Base-by-base conservation (phyloP, 2,329 filamentous ascomycete genomes). In the Colletotrichum salicis region DNA sequence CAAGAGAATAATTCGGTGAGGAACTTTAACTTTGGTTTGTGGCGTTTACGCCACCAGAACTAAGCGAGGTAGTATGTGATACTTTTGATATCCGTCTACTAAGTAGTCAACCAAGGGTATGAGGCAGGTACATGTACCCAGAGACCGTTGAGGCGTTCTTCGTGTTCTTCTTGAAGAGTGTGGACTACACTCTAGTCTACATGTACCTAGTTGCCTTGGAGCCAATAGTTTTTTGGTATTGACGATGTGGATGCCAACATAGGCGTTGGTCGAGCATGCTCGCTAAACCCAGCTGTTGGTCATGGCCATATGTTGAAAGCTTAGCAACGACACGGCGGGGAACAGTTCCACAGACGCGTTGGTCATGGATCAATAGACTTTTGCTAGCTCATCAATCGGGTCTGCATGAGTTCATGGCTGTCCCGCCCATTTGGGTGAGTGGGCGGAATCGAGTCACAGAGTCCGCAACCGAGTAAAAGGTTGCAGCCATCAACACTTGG, bases 371-470 rank as follows among this genome's bases (percentile, higher is more conserved):
- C 19, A 31, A 15, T 12, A 48, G 35, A 4, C 19, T 48, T 60
- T 59, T 48, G 62, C 37, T 57, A 29, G 48, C 24, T 66, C 13
- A 27, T 12, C 52, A 13, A 7, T 19, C 13, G 8, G 15, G 37
- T 41, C 15, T 27, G 19, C 4, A 22, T 22, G 55, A 57, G 63
- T 51, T 19, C 45, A 52, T 31, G n/a, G 51, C 12, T 37, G 37
- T 70, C 35, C 65, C 60, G 35, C 29, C 37, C 41, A 35, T 24
- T 59, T 54, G 57, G 64, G 37, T 58, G 27, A 6, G 59, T 15
- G 27, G 24, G 33, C 15, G 37, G 6, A 19, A 35, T 63, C 19
- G 29, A 55, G 48, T 59, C 59, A 55, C 37, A n/a, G 33, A 41
- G 31, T 55, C 27, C 41, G 35, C 58, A 31, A 15, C 27, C 27